These are phyloP conservation scores for Parastagonospora nodorum DNA, from an alignment of 2,329 filamentous ascomycete genomes.

Conservation along the genomic window DNA sequence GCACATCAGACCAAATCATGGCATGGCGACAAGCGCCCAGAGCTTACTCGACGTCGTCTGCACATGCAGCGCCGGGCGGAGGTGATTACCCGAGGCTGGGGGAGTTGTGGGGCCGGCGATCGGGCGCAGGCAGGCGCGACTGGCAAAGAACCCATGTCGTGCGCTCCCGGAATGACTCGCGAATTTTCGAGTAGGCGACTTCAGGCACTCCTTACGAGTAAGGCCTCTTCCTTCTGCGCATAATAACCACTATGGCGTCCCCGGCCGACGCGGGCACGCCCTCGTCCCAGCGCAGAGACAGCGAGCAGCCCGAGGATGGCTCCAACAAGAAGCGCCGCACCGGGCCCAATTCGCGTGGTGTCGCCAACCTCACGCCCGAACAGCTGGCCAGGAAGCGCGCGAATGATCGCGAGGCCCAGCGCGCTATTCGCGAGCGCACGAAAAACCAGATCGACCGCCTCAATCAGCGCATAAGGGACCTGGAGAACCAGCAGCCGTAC, in stretches of 20 bases:
- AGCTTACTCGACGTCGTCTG: not conserved
- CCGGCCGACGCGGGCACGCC: constrained; percentile 26
- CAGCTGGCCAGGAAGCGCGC: constrained; percentile 89
- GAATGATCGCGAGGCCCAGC: constrained; percentile 87
- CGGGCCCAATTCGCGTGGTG: constrained; percentile 66
- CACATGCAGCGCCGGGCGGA: not conserved
- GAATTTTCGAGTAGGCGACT: constrained; percentile 6
- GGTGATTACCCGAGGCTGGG: constrained; percentile 2
- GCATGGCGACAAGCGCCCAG: not conserved
- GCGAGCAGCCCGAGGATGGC: constrained; percentile 17
- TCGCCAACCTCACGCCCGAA: constrained; percentile 84
- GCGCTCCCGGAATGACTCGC: constrained; percentile 11
- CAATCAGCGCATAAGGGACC: constrained; percentile 73
- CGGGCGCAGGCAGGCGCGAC: not conserved
- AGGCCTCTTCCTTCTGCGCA: constrained; percentile 5
- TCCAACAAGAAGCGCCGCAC: constrained; percentile 42
- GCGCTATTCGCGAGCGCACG: constrained; percentile 81
- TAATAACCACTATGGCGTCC: constrained; percentile 28
- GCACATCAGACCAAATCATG: not conserved
- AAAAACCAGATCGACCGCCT: constrained; percentile 78
- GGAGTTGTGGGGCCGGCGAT: not conserved
- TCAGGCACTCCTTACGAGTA: constrained; percentile 14
- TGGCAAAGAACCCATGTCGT: not conserved
- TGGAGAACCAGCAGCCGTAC: constrained; percentile 80
- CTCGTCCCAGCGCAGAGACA: constrained; percentile 20